Evolutionary conservation across 2,329 filamentous ascomycete genomes (phyloP), one percentile per base, ranked within the genome.

Genomic region (Aspergillus novoparasiticus): DNA sequence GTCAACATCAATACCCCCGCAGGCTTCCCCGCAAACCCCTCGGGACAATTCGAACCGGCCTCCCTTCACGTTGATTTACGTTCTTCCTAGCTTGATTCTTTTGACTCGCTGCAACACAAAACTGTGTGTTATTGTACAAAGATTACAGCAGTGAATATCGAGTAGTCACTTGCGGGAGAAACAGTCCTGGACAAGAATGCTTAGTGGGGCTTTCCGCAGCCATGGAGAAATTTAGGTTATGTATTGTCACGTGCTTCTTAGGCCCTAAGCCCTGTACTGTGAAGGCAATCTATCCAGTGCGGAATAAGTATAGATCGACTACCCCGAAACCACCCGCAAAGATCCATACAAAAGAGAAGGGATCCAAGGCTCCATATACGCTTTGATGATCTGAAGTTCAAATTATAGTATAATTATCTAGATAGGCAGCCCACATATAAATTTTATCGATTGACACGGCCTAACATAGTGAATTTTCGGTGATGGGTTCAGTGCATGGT

Each of bases 361-460:
- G 19, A 8, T 41, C 4, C 16, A 8, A 41, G 19, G 6, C 14
- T 41, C 3, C 3, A 41, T 41, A 16, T 16, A n/a, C 19, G 19
- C 19, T 9, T 41, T 41, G 16, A 41, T 19, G 6, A 19, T n/a
- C 3, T 3, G 19, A 41, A 3, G 39, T 14, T 41, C 3, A 3
- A 41, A n/a, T 10, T n/a, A 3, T n/a, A n/a, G 3, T 8, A n/a
- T 41, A 41, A 4, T 3, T 10, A n/a, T n/a, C 39, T n/a, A 3
- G 8, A 19, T 41, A n/a, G 19, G 8, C 39, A 41, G 19, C 1
- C 8, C 19, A n/a, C n/a, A n/a, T 4, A 0, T n/a, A n/a, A n/a
- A 6, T 12, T n/a, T 8, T 10, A 3, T 3, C 0, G 1, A 4
- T n/a, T 10, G 3, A 10, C 8, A 41, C 14, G 16, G 14, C 2